phyloP scores from a whole-genome alignment of 2,329 filamentous ascomycete species.

The Colletotrichum sp. region DNA sequence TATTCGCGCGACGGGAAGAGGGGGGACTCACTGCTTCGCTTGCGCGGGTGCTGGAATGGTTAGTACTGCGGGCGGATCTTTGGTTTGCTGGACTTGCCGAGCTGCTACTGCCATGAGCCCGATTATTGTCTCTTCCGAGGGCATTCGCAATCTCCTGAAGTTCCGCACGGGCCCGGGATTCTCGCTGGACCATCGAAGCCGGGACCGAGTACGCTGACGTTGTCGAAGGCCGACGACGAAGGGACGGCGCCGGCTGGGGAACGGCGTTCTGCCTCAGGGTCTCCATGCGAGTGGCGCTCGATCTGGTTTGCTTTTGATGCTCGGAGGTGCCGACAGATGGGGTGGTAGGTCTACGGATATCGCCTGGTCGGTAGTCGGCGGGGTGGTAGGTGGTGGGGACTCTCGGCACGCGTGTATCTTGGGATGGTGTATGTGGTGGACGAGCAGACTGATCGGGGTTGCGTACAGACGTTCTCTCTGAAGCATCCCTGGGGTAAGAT shows the following conservation, averaged over 20 bases:
- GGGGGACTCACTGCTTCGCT: constrained; percentile 8
- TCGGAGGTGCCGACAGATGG: not conserved
- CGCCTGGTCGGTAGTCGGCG: not conserved
- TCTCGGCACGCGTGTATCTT: not conserved
- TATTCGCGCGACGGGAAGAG: not conserved
- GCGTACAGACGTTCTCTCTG: not conserved
- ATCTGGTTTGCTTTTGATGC: not conserved
- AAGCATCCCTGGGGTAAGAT: not conserved
- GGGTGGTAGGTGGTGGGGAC: not conserved
- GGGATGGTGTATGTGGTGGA: not conserved
- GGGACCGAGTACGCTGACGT: not conserved
- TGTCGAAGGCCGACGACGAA: not conserved
- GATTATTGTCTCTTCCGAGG: not conserved
- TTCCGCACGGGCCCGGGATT: not conserved
- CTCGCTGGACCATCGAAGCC: not conserved
- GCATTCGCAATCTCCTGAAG: not conserved
- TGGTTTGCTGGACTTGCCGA: not conserved
- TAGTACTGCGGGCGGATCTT: not conserved
- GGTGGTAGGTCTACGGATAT: not conserved
- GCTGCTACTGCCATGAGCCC: not conserved
- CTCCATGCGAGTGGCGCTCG: not conserved
- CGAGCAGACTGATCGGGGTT: not conserved
- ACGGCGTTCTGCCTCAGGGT: not conserved
- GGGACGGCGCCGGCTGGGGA: not conserved
- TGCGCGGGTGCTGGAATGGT: not conserved